Evolutionary conservation across 257 asterid genomes (phyloP), one percentile per base, ranked within the genome.

Genomic region (Lantana camara): DNA sequence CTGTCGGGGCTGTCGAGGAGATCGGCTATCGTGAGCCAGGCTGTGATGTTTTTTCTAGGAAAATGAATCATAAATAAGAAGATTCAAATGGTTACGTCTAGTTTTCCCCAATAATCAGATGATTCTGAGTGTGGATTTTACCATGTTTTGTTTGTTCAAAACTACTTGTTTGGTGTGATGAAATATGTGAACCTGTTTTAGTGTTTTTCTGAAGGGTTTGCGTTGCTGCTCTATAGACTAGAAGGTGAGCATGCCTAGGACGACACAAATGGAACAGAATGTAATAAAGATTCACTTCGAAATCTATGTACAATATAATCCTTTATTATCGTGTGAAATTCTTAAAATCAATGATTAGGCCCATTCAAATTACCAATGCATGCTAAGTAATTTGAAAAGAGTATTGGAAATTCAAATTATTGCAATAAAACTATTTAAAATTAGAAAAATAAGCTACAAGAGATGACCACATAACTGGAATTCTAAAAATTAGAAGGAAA

Each of bases 1-100:
- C 95, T 0, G 86, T 87, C 24, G 97, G 94, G 1, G 89, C 94
- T 1, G 77, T 87, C 0, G 91, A 87, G 74, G 63, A 84, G 46
- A 79, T 89, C 11, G 94, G 94, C 7, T 89, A 66, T 59, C 76
- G 44, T 0, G 73, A 79, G 19, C 84, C 75, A 1, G 65, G 4
- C n/a, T n/a, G n/a, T 37, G 52, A 37, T 6, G 64, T 61, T 21
- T 51, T 53, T 40, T 15, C 64, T 15, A 37, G 35, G 76, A 22
- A 60, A 64, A 64, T 17, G 63, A 17, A 4, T 15, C 35, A 48
- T 22, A 32, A 61, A 51, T 46, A 19, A 40, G 20, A 15, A 50
- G 49, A 27, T 47, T 64, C 13, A 48, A 69, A 42, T 48, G 71
- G 63, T 61, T 68, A 66, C 4, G 67, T 37, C 32, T 49, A 2